Base-by-base conservation (phyloP, 2,329 filamentous ascomycete species). In the Pezicula neosporulosa region DNA sequence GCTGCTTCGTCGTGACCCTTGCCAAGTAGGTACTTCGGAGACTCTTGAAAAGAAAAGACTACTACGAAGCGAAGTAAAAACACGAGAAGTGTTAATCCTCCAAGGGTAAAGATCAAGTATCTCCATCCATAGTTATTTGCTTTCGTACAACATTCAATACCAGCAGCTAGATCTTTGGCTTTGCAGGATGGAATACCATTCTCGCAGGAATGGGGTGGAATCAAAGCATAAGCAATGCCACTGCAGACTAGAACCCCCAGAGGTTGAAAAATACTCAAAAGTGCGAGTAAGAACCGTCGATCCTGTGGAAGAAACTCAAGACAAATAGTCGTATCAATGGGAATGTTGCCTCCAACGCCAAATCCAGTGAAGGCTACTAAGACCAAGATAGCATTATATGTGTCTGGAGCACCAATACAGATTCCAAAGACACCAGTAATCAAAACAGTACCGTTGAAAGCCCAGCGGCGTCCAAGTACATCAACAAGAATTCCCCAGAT, bases 81-180 rank as follows among this genome's bases (percentile, higher is more conserved):
- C 68, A 82, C 77, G 41, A 77, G 55, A 50, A 83, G 68, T 0
- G 80, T 74, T 10, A 82, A 68, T 0, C 71, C 75, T 6, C 80
- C 81, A 66, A 83, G 76, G 6, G 71, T 67, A 49, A 81, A 72
- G 56, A 81, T 65, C 39, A 79, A 77, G 59, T 82, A 83, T 37
- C 81, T 66, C 81, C 81, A 84, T 2, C 81, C 81, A 72, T 80
- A 78, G 55, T 84, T 83, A 47, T 74, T 63, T 24, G 59, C 35
- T 42, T 60, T 63, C 3, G 64, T 57, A 47, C 69, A 71, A 54
- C 67, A 70, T 15, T 59, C 50, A 37, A 47, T 52, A 6, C 59
- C 61, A 6, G 51, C 39, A 27, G 21, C 36, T 3, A 58, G 47
- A 7, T 35, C 16, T 12, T 42, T 24, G 5, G 44, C 46, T 6